Conservation (phyloP, 768 basidiomycete species). For the Cystobasidium ongulense region DNA sequence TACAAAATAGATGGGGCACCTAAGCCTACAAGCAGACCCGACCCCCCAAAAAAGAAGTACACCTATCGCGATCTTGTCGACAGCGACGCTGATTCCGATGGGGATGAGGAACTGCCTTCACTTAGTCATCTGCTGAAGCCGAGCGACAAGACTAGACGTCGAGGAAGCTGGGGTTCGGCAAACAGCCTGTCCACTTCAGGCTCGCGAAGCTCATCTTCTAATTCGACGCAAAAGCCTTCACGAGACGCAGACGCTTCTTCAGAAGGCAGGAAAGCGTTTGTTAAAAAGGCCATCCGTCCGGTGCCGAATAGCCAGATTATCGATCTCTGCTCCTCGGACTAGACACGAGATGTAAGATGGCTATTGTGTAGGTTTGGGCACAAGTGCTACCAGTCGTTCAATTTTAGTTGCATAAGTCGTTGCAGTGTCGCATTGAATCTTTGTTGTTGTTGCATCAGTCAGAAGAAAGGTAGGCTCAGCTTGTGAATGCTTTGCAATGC, state of each 20-base stretch:
- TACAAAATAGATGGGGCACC: neutral
- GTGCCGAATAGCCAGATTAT: neutral
- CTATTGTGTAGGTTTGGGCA: no score
- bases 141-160: neutral
- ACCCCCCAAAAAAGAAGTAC: neutral
- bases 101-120: neutral
- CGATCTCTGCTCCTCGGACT: slow-evolving; percentile 3
- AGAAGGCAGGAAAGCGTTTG: neutral
- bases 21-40: neutral
- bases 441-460: no score
- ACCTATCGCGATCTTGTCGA: neutral
- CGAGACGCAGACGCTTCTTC: no score
- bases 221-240: neutral
- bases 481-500: no score
- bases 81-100: neutral
- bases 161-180: neutral
- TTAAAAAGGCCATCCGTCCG: neutral
- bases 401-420: no score
- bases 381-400: no score
- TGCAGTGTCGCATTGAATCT: no score
- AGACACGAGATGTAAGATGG: no score
- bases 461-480: no score
- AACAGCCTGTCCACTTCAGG: neutral
- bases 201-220: neutral
- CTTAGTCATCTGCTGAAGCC: neutral